These are phyloP conservation scores for Candida succiphila DNA, from an alignment of 805 yeast genomes.

Conservation along the genomic window DNA sequence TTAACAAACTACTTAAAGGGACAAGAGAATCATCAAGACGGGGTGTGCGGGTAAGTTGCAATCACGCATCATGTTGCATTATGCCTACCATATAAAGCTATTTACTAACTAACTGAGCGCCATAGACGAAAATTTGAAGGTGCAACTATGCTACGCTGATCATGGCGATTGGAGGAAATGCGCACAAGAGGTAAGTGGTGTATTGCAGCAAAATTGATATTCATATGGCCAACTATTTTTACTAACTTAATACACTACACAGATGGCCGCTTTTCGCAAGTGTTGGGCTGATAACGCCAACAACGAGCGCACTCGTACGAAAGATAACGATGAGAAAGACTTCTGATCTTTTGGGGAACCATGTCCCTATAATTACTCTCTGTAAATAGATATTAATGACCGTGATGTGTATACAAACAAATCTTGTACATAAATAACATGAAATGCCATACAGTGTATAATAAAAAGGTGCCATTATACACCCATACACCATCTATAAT, in stretches of 20 bases:
- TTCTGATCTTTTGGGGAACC: constrained; percentile 16
- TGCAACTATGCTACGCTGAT: constrained; percentile 74
- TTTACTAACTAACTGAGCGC: constrained; percentile 3
- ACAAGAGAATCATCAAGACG: constrained; percentile 58
- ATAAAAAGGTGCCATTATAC: too few relatives aligned
- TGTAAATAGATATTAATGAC: too few relatives aligned
- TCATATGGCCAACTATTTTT: neutral
- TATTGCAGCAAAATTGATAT: neutral
- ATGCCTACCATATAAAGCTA: neutral
- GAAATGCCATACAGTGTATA: too few relatives aligned
- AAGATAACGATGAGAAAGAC: constrained; percentile 24
- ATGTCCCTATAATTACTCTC: too few relatives aligned
- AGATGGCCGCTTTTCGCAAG: constrained; percentile 32
- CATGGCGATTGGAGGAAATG: constrained; percentile 77
- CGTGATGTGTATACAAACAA: too few relatives aligned
- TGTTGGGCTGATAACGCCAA: constrained; percentile 33
- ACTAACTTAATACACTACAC: neutral
- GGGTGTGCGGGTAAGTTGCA: constrained; percentile 52
- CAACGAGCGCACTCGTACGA: constrained; percentile 27
- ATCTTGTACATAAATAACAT: too few relatives aligned
- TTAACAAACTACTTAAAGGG: constrained; percentile 31
- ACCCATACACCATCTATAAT: too few relatives aligned
- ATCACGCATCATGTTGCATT: neutral
- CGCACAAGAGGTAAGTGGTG: constrained; percentile 44
- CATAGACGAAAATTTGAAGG: constrained; percentile 51